These are phyloP conservation scores for Trifolium repens DNA, from an alignment of 306 rosid species.

Conservation along the genomic window DNA sequence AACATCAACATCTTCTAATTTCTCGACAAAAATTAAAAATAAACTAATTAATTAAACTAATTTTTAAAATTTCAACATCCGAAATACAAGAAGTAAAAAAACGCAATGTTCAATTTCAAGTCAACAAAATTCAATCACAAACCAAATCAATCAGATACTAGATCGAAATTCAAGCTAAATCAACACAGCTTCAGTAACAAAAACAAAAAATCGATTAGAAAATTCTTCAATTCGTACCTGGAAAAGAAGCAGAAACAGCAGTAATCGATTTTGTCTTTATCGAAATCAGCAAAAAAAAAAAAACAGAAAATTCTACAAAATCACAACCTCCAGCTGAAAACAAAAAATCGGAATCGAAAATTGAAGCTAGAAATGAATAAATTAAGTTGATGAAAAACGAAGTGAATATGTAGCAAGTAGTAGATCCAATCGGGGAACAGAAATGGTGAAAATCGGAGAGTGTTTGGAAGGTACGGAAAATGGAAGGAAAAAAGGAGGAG, in stretches of 20 bases:
- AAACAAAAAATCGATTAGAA: constrained; percentile 11
- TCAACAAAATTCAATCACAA: constrained; percentile 44
- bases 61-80: constrained; percentile 42
- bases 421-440: constrained; percentile 61
- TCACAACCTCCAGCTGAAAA: constrained; percentile 38
- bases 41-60: constrained; percentile 1
- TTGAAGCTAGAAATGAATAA: constrained; percentile 6
- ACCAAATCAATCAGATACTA: constrained; percentile 44
- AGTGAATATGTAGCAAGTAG: constrained; percentile 35
- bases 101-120: constrained; percentile 21
- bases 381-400: constrained; percentile 37
- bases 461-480: constrained; percentile 32
- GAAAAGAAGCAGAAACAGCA: constrained; percentile 29
- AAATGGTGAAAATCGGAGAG: constrained; percentile 33
- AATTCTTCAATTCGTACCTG: constrained; percentile 35
- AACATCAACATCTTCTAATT: constrained; percentile 44
- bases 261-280: constrained; percentile 29
- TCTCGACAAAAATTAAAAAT: constrained; percentile 8
- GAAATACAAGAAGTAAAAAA: neutral
- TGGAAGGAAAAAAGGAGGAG: constrained; percentile 49
- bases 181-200: neutral
- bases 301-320: neutral
- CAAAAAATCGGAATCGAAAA: constrained; percentile 36
- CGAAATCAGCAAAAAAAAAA: constrained; percentile 20
- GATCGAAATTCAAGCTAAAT: constrained; percentile 53